Base-by-base conservation (phyloP, 495 filamentous ascomycete species). In the Trypethelium eluteriae region DNA sequence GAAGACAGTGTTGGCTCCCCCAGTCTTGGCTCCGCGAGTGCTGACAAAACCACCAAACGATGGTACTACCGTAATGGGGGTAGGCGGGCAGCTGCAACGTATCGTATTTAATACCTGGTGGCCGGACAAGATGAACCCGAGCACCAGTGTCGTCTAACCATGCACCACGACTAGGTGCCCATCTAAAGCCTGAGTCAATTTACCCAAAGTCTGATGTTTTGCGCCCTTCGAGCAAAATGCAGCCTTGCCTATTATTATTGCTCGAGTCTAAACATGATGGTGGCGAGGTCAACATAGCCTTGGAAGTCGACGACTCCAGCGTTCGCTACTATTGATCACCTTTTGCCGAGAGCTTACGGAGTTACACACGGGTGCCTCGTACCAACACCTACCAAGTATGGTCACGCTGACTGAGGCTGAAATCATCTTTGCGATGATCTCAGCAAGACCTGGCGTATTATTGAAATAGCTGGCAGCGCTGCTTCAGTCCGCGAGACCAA, bases 31-130 rank as follows among this genome's bases (percentile, higher is more conserved):
- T 36, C 25, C 32, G 6, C 5, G 7, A 7, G 53, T 59, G 53
- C 53, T 59, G 53, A 59, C 53, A 59, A 59, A 59, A 34, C 3
- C 41, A 14, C 7, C 14, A 44, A 44, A 7, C 41, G 14, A 44
- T 7, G 6, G 41, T 14, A 7, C 41, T 25, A 53, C 5, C 12
- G 49, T 12, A 53, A 53, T 53, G 49, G 49, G 25, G 14, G 41
- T 44, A 44, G 14, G 7, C 41, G 53, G 53, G 49, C 16, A 59
- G 32, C 53, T 59, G 53, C 53, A 59, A 59, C 53, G 53, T 59
- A 59, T 36, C 6, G 53, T 44, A 7, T 14, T 14, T 25, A 25
- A 25, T 59, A 59, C 53, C 53, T 35, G 53, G 53, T 18, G 18
- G 32, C 32, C 53, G 53, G 53, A 59, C 53, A 1, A 4, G 7